Base-by-base conservation (phyloP, 192 early-diverging fungal genomes). In the Pecoramyces ruminantium region DNA sequence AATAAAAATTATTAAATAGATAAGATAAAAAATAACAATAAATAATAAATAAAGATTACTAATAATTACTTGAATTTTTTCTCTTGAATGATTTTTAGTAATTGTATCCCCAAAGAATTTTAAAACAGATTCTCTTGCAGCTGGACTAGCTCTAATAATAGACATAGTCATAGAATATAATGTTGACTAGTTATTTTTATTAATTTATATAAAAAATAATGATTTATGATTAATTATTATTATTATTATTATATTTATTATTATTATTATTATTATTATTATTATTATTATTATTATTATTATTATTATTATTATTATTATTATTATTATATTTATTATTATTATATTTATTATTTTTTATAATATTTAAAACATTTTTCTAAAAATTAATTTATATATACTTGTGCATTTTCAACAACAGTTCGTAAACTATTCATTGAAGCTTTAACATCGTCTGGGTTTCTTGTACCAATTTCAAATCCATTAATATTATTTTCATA, bases 81-180 rank as follows among this genome's bases (percentile, higher is more conserved):
- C 92, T 78, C 95, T 90, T 30, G 85, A 86, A 28, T 89, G 87
- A 79, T 97, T 98, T 78, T 90, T 84, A 11, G 85, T 83, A 39
- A 95, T 79, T 3, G 91, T 84, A 30, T 88, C 88, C 18, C 92
- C 87, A 79, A 95, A 89, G 80, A 92, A 95, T 51, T 85, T 78
- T 29, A 97, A 82, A 17, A 94, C 84, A 34, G 79, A 83, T 39
- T 93, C 88, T 25, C 90, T 87, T 38, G 89, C 80, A 0, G 85
- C 87, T 1, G 90, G 83, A 28, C 87, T 87, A 13, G 92, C 79
- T 58, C 94, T 90, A 34, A 99, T 90, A 28, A 98, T 87, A 39
- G 78, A 30, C 86, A 89, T 86, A 5, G 84, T 78, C 14, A 89
- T 82, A 18, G 78, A 78, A 77, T 88, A 83, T 8, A 90, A 78